phyloP scores from a whole-genome alignment of 2,329 filamentous ascomycete genomes.

The Coleophoma cylindrospora region DNA sequence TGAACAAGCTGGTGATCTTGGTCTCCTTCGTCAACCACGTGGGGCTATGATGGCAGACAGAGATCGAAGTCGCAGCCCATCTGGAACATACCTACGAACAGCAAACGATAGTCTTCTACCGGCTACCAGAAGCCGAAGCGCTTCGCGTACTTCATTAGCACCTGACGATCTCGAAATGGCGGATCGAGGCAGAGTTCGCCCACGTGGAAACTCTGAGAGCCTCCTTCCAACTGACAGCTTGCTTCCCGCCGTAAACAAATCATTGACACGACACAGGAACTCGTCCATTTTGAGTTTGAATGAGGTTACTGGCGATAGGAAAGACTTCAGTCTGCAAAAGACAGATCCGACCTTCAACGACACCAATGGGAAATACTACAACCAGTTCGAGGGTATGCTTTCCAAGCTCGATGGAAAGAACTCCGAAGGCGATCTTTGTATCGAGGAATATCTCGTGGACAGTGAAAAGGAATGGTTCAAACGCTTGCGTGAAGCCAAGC shows the following conservation, averaged over 20 bases:
- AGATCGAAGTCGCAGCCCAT: neutral
- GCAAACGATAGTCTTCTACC: neutral
- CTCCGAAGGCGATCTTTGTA: slow-evolving; percentile 53
- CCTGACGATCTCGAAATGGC: neutral
- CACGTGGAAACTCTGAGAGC: neutral
- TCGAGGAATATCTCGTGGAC: slow-evolving; percentile 58
- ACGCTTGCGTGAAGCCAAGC: slow-evolving; percentile 50
- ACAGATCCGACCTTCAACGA: slow-evolving; percentile 65
- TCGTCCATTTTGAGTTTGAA: slow-evolving; percentile 47
- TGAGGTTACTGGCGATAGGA: slow-evolving; percentile 52
- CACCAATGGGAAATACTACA: slow-evolving; percentile 54
- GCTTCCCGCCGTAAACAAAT: slow-evolving; percentile 7
- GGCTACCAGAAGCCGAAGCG: neutral
- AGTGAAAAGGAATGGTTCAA: slow-evolving; percentile 65
- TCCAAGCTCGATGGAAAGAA: slow-evolving; percentile 37
- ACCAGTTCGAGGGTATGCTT: slow-evolving; percentile 50
- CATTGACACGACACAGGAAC: slow-evolving; percentile 21
- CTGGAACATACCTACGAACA: neutral
- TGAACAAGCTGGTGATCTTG: neutral
- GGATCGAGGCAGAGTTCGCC: neutral
- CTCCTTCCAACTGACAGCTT: neutral
- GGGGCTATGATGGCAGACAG: neutral
- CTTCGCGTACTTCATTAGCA: neutral
- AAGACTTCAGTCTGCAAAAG: slow-evolving; percentile 57
- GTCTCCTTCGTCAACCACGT: neutral